Percentiles rank a stretch among this genome's conserved stretches.
Evolutionary conservation across 2,329 filamentous ascomycete genomes (phyloP).

Genomic region (Xylaria sp.): DNA sequence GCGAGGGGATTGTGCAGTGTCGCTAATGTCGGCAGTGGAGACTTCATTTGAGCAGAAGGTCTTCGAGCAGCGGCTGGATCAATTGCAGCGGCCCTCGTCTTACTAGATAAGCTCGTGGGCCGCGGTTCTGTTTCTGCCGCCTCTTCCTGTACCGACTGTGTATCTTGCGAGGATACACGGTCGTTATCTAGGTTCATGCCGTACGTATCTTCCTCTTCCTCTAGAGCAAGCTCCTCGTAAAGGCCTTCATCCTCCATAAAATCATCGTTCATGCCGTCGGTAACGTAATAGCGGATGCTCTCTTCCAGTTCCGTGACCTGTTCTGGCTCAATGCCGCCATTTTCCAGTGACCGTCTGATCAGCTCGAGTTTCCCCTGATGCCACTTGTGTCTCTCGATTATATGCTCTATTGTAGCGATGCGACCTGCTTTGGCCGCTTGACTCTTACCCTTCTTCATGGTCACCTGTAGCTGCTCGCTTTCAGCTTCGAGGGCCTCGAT

Average conservation of each 20-base stretch:
- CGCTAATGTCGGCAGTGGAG: constrained; percentile 89
- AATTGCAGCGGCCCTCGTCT: constrained; percentile 66
- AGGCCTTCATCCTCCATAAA: constrained; percentile 94
- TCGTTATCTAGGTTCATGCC: constrained; percentile 85
- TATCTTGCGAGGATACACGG: constrained; percentile 92
- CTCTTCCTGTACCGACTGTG: constrained; percentile 91
- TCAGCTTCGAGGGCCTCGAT: constrained; percentile 94
- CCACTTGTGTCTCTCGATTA: constrained; percentile 95
- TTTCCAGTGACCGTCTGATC: constrained; percentile 88
- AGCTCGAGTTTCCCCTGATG: constrained; percentile 94
- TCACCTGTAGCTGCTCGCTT: constrained; percentile 84
- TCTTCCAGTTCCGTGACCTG: constrained; percentile 91
- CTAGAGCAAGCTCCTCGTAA: constrained; percentile 92
- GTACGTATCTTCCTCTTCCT: constrained; percentile 90
- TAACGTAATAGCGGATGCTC: constrained; percentile 93
- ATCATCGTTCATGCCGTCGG: constrained; percentile 87
- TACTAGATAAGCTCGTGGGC: constrained; percentile 57
- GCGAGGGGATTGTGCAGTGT: constrained; percentile 82
- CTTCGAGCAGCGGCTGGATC: constrained; percentile 73
- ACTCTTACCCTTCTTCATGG: constrained; percentile 95
- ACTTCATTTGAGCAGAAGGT: constrained; percentile 92
- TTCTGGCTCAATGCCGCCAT: constrained; percentile 87
- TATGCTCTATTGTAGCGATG: constrained; percentile 83
- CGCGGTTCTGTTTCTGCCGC: constrained; percentile 68
- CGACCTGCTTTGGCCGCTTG: constrained; percentile 85